Evolutionary conservation across 306 rosid genomes (phyloP).

Genomic region (Neltuma alba): DNA sequence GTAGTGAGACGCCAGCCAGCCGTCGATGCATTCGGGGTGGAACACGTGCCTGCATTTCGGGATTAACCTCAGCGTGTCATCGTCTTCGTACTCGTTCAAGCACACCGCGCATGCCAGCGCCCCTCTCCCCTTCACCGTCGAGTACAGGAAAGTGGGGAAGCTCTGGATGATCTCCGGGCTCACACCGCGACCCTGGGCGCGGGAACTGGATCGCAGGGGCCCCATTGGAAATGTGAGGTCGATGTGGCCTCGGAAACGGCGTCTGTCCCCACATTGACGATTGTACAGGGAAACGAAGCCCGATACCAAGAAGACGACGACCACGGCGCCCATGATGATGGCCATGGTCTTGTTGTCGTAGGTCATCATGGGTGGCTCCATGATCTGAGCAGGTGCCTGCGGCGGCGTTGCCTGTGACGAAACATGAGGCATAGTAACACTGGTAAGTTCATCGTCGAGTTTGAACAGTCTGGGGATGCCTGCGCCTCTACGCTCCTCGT

Average conservation of each 20-base stretch:
- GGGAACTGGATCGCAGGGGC: background rate
- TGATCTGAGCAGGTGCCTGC: conserved; percentile 36
- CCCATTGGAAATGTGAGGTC: conserved; percentile 24
- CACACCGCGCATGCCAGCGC: conserved; percentile 83
- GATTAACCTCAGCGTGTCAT: conserved; percentile 43
- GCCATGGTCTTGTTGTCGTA: conserved; percentile 21
- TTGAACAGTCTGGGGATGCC: background rate
- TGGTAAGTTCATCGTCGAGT: background rate
- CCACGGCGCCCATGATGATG: conserved; percentile 53
- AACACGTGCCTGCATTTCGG: conserved; percentile 74
- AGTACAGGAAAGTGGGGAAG: conserved; percentile 46
- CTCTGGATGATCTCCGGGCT: conserved; percentile 55
- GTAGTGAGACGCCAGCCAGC: conserved; percentile 67
- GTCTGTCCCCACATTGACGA: conserved; percentile 56
- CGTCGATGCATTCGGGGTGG: conserved; percentile 68
- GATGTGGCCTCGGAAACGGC: conserved; percentile 2
- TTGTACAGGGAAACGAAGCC: conserved; percentile 75
- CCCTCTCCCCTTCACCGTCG: background rate
- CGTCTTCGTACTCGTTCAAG: conserved; percentile 68
- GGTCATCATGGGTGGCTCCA: background rate
- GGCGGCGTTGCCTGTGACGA: background rate
- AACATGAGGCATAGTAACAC: background rate
- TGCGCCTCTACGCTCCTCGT: background rate
- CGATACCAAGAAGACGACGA: conserved; percentile 20
- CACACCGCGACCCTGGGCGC: background rate